Evolutionary conservation across 306 rosid species (phyloP), one percentile per base, ranked within the genome.

Genomic region (Betula pendula): DNA sequence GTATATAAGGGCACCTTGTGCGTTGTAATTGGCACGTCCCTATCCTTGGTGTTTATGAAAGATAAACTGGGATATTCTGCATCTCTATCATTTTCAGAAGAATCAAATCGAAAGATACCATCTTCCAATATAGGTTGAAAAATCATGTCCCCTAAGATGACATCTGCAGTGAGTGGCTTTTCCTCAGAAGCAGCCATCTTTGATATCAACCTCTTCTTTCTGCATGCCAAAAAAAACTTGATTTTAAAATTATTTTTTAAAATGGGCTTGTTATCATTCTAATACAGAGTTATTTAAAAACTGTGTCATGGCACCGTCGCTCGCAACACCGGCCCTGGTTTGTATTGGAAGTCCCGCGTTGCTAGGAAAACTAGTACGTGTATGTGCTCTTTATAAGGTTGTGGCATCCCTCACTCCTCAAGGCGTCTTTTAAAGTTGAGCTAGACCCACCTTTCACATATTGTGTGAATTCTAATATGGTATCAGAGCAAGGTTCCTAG

Each of bases 251-350:
- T n/a, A n/a, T n/a, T n/a, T n/a, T n/a, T n/a, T n/a, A n/a, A n/a
- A n/a, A n/a, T n/a, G n/a, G n/a, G n/a, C n/a, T n/a, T n/a, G n/a
- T n/a, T n/a, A n/a, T n/a, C n/a, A n/a, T n/a, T n/a, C n/a, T n/a
- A n/a, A n/a, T n/a, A n/a, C n/a, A n/a, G n/a, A n/a, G n/a, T n/a
- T n/a, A n/a, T n/a, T n/a, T n/a, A n/a, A n/a, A n/a, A n/a, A n/a
- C n/a, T n/a, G n/a, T n/a, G n/a, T n/a, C n/a, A n/a, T n/a, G 97
- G 99, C 48, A 95, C 97, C 75, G 99, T 95, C 51, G 99, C 99
- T 69, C 94, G 79, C n/a, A 97, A 90, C 58, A 78, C 87, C 19
- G 97, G 97, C 1, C 99, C 97, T 0, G 98, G 98, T 95, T n/a
- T n/a, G n/a, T n/a, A n/a, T n/a, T n/a, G n/a, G n/a, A n/a, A n/a